Base-by-base conservation (phyloP, 2,329 filamentous ascomycete species). In the Fusarium sulawesiense region DNA sequence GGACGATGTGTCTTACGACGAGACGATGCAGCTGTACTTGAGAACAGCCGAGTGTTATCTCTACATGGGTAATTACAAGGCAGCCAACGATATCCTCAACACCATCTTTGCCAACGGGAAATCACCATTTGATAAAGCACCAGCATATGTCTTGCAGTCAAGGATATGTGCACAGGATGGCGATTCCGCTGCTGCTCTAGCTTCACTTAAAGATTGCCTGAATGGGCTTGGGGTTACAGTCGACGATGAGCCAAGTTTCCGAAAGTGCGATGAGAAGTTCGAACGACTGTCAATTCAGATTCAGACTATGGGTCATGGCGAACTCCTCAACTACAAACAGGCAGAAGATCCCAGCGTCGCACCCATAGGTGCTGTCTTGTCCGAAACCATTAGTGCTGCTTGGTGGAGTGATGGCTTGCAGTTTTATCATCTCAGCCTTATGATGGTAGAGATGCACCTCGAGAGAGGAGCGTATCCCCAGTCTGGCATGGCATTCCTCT, bases 31-130 rank as follows among this genome's bases (percentile, higher is more conserved):
- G 66, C 84, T 97, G 4, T 90, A 93, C 77, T 89, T 94, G 7
- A 89, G 92, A 56, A 89, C 93, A 7, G 92, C 94, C 6, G 94
- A 97, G 78, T 93, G 93, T 76, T 91, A 93, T 72, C 89, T 94
- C 75, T 93, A 92, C 75, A 91, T 94, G 83, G 89, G 89, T 7
- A 88, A 93, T 69, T 88, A 91, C 62, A 82, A 86, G 3, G 86
- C 91, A 55, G 92, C 93, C 23, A 86, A 90, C 44, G 83, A 85
- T 29, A 81, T 95, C n/a, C 86, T 97, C 14, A 80, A 88, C 23
- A 88, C 87, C 4, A 88, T 97, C 7, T 92, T 96, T 72, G 78
- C 82, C 32, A 87, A 92, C 73, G 93, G 92, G 1, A 90, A 87
- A 70, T 89, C 89, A 20, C 82, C 92, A 0, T 86, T 92, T 8